Conservation (phyloP, 768 basidiomycete species). For the Termitomyces sp. region DNA sequence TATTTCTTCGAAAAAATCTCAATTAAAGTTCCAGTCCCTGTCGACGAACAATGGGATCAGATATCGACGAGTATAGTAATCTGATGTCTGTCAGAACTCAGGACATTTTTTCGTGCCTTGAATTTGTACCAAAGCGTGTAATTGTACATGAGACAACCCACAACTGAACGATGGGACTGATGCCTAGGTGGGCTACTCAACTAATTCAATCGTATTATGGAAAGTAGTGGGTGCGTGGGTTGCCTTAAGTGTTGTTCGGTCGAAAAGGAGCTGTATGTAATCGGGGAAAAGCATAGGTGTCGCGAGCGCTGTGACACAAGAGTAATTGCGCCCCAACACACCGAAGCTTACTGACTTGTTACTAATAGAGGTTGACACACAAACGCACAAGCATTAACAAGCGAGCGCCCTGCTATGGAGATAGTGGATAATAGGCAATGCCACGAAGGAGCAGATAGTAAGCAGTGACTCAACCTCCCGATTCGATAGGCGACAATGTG, state of each 20-base stretch:
- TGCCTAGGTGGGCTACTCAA: background rate
- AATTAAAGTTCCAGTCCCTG: background rate
- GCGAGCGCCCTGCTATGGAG: background rate
- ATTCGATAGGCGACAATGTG: background rate
- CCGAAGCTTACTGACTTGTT: background rate
- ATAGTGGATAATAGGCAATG: background rate
- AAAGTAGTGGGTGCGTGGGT: background rate
- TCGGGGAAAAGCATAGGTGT: background rate
- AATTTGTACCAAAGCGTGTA: background rate
- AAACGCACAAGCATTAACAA: too few relatives aligned
- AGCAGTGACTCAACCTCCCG: background rate
- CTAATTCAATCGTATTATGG: background rate
- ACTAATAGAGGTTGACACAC: background rate
- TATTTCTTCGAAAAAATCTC: background rate
- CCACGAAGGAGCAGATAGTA: background rate
- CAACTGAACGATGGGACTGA: background rate
- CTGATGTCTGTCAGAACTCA: background rate
- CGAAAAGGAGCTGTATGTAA: background rate
- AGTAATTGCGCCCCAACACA: background rate
- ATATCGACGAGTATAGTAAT: background rate
- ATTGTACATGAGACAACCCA: background rate
- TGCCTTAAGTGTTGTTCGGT: conserved; percentile 1
- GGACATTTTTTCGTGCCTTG: background rate
- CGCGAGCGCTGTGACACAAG: background rate
- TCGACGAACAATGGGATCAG: background rate